Evolutionary conservation across 2,329 filamentous ascomycete genomes (phyloP), one percentile per base, ranked within the genome.

Genomic region (Fusarium torreyae): DNA sequence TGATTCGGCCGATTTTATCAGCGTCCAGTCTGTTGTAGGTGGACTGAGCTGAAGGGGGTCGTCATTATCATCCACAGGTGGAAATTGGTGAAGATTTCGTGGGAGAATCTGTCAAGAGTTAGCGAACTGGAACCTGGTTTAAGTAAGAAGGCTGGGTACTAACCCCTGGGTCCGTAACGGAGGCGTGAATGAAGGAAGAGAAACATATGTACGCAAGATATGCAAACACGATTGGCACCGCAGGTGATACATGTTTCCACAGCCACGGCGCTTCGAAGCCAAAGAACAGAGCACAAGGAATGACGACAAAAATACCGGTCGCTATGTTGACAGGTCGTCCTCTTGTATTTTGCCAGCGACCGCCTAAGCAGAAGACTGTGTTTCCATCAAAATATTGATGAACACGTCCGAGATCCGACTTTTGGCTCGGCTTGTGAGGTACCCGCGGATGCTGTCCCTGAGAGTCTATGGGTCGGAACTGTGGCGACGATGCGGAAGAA

Each of bases 371-470:
- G 77, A 99, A 99, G 24, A 94, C 84, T 1, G 94, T 97, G 76
- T 98, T 99, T 45, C 96, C 96, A 44, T 93, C 88, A 75, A 98
- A 98, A 78, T 97, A 97, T 77, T 98, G 89, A 80, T 95, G 92
- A 74, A 98, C 97, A 70, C 87, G 91, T 52, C 76, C 75, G 90
- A 57, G 87, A 76, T 60, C 63, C n/a, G 69, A 63, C 36, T 72
- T 71, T 34, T 65, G 68, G 26, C 60, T 74, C 10, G 71, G 65
- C 33, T 71, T 73, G 20, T 69, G 64, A 13, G 74, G 68, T 42
- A 64, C 49, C 24, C 70, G 68, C 13, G 72, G 66, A 26, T 69
- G 69, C 14, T 53, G 65, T 36, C 55, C 61, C 6, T 68, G 73
- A 7, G 77, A 77, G 63, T 88, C 85, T n/a, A 80, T 75, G 3